Conservation (phyloP, 768 basidiomycete species). For the Amanita muscaria region DNA sequence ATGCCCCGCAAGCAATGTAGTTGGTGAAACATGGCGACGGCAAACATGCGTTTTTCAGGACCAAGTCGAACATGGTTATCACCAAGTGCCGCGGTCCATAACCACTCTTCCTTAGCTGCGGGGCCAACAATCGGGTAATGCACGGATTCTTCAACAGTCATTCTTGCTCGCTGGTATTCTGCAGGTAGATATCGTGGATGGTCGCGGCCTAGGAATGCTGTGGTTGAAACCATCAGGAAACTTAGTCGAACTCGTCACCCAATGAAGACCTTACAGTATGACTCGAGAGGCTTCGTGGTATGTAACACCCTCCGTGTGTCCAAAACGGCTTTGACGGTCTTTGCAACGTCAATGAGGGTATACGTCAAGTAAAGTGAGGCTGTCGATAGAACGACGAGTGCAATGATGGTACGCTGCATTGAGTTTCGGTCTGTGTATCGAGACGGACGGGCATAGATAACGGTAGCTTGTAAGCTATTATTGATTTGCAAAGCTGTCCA, state of each 20-base stretch:
- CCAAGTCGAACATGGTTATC: constrained; percentile 21
- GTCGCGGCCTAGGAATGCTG: constrained; percentile 21
- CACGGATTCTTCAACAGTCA: constrained; percentile 21
- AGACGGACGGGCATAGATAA: neutral
- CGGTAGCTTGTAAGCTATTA: neutral
- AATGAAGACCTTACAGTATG: constrained; percentile 20
- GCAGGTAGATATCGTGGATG: constrained; percentile 21
- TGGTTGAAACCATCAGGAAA: too few relatives aligned
- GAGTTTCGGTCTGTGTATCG: neutral
- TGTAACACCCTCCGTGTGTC: constrained; percentile 12
- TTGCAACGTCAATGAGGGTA: constrained; percentile 15
- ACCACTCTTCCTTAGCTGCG: constrained; percentile 21
- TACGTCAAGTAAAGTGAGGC: constrained; percentile 22
- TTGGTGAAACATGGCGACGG: constrained; percentile 37
- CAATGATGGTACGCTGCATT: constrained; percentile 14
- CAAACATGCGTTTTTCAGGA: constrained; percentile 23
- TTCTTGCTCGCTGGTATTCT: constrained; percentile 18
- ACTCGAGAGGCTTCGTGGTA: constrained; percentile 13
- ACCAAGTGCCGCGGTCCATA: constrained; percentile 21
- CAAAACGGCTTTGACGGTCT: constrained; percentile 16
- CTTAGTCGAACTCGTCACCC: too few relatives aligned
- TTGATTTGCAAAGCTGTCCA: too few relatives aligned
- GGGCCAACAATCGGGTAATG: constrained; percentile 20
- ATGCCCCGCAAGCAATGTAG: constrained; percentile 35
- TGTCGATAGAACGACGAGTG: constrained; percentile 11